Percentiles rank a stretch among this genome's conserved stretches.
phyloP scores from a whole-genome alignment of 2,329 filamentous ascomycete species.

The Sporothrix globosa region DNA sequence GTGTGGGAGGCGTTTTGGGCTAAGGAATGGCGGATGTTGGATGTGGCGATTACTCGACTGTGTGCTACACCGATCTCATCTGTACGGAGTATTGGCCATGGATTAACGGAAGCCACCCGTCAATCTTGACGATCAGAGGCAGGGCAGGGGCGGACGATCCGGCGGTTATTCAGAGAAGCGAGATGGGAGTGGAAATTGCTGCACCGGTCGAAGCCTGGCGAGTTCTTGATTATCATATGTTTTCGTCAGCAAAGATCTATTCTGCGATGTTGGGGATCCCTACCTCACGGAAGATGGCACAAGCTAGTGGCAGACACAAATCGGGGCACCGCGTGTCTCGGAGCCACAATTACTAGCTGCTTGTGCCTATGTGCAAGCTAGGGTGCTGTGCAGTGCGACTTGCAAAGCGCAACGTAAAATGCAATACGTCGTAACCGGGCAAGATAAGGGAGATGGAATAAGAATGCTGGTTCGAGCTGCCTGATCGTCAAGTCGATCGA shows the following conservation, averaged over 20 bases:
- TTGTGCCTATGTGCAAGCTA: constrained; percentile 6
- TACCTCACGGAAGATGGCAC: background rate
- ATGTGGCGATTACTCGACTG: constrained; percentile 21
- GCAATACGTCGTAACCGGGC: background rate
- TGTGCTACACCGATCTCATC: constrained; percentile 6
- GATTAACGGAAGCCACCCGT: background rate
- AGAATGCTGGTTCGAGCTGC: background rate
- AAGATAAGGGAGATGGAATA: background rate
- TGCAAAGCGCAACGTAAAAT: background rate
- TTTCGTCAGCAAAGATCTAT: constrained; percentile 4
- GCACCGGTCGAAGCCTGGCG: background rate
- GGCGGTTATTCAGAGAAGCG: background rate
- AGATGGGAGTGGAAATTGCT: constrained; percentile 22
- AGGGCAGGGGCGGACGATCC: background rate
- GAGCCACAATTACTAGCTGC: constrained; percentile 13
- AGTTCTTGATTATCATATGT: constrained; percentile 14
- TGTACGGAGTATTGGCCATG: background rate
- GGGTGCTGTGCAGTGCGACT: background rate
- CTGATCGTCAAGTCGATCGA: too few species aligned
- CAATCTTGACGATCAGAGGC: constrained; percentile 12
- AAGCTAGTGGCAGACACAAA: constrained; percentile 22
- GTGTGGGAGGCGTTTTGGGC: background rate
- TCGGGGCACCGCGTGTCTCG: constrained; percentile 24
- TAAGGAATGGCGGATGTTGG: background rate
- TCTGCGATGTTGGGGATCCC: background rate